Conservation (phyloP, 2,329 filamentous ascomycete genomes). For the Thelonectria discophora region DNA sequence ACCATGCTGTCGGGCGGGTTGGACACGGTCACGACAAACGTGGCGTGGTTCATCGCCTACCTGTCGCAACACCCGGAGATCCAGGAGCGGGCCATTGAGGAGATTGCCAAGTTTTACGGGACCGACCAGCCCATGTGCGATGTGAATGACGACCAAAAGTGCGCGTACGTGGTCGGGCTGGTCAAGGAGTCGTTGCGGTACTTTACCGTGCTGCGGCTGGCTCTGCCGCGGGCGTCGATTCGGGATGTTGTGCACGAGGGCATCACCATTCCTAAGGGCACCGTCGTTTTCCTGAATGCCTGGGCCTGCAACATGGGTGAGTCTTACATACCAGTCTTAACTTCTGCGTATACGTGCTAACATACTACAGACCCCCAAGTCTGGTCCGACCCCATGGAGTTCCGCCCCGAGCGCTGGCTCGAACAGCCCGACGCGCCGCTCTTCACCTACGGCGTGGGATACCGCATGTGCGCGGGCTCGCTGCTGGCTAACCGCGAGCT, state of each 20-base stretch:
- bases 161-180: constrained; percentile 69
- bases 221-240: constrained; percentile 68
- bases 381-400: constrained; percentile 61
- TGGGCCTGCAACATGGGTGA: constrained; percentile 76
- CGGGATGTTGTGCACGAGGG: constrained; percentile 67
- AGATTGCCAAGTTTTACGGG: constrained; percentile 64
- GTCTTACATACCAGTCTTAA: constrained; percentile 25
- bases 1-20: constrained; percentile 75
- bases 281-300: constrained; percentile 71
- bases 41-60: constrained; percentile 71
- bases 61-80: constrained; percentile 68
- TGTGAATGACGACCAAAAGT: constrained; percentile 69
- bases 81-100: constrained; percentile 66
- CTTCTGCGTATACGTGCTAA: constrained; percentile 1
- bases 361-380: constrained; percentile 28
- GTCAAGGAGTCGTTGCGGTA: constrained; percentile 70
- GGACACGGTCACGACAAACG: constrained; percentile 72
- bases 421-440: constrained; percentile 67
- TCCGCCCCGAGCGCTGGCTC: constrained; percentile 66
- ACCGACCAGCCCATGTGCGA: constrained; percentile 66
- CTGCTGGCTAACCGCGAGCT: constrained; percentile 69
- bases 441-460: constrained; percentile 72
- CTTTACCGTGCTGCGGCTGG: constrained; percentile 70
- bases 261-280: constrained; percentile 67
- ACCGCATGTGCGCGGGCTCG: constrained; percentile 71